Base-by-base conservation (phyloP, 495 filamentous ascomycete genomes). In the Daldinia grandis region DNA sequence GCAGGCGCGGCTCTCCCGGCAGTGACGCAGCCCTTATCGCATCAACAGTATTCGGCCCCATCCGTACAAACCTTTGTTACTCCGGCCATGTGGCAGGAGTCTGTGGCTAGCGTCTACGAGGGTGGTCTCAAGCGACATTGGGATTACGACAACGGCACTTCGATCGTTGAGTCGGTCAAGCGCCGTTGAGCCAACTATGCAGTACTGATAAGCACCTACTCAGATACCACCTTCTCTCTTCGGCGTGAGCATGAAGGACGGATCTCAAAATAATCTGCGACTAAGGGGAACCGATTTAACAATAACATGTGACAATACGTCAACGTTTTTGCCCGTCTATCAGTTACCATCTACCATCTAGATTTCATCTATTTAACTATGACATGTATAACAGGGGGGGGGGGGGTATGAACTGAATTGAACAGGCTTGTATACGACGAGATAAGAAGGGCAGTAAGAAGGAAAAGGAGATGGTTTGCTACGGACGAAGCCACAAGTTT, bases 61-160 rank as follows among this genome's bases (percentile, higher is more conserved):
- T 86, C 84, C 7, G 77, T 82, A 19, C 80, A 82, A 68, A 84
- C 89, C 15, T 90, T 96, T 69, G 92, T 99, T 62, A 97, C 93
- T 12, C 93, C 95, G 10, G 90, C 91, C 66, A 97, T 97, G 88
- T 99, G 95, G 95, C 94, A 97, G 78, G 92, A 97, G 73, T 93
- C 89, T 49, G 94, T 99, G 71, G 94, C 96, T 14, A 93, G 89
- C 74, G 92, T 95, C 1, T 97, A 91, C 79, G 92, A 94, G 50
- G 89, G 89, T 58, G 89, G 90, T 4, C 75, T 92, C 31, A 97
- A 96, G 78, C 83, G 93, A 40, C 81, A 90, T 28, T 95, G 92
- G 92, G 89, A 90, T 69, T 85, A 83, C 58, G 83, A 84, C 58
- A 69, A 64, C 57, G 70, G 68, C 31, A 70, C 66, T 30, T 74